Evolutionary conservation across 2,329 filamentous ascomycete species (phyloP).

Genomic region (Penicillium sp.): DNA sequence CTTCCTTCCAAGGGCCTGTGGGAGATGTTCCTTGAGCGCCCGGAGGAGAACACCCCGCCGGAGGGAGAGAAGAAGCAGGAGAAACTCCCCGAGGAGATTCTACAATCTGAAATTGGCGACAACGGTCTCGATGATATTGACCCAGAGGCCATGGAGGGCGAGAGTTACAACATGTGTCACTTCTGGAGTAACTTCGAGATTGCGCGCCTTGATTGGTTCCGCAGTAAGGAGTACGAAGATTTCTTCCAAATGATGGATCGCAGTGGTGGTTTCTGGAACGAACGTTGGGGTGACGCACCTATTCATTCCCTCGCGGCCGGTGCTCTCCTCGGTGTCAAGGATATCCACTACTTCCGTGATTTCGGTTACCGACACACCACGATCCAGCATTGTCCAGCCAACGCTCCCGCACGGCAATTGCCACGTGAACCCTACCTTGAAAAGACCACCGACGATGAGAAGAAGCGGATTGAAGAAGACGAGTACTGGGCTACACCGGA

Average conservation of each 20-base stretch:
- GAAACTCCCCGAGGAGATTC: constrained; percentile 75
- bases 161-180: constrained; percentile 99
- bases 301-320: constrained; percentile 97
- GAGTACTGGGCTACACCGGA: constrained; percentile 93
- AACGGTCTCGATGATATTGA: constrained; percentile 77
- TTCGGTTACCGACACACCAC: constrained; percentile 98
- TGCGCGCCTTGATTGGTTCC: constrained; percentile 89
- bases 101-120: constrained; percentile 70
- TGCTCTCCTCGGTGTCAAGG: constrained; percentile 72
- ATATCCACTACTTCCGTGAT: constrained; percentile 99
- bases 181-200: constrained; percentile 99
- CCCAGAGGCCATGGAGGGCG: constrained; percentile 90
- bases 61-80: constrained; percentile 62
- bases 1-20: constrained; percentile 87
- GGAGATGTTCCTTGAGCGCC: constrained; percentile 92
- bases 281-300: constrained; percentile 98
- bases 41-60: constrained; percentile 50
- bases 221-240: constrained; percentile 94
- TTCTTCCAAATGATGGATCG: constrained; percentile 99
- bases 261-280: constrained; percentile 98
- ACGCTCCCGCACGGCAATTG: constrained; percentile 84
- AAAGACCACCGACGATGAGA: constrained; percentile 74
- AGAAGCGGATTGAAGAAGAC: constrained; percentile 85
- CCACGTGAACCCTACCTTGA: constrained; percentile 78
- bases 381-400: constrained; percentile 96